Evolutionary conservation across 495 filamentous ascomycete species (phyloP), one percentile per base, ranked within the genome.

Genomic region (Aspergillus cristatus): DNA sequence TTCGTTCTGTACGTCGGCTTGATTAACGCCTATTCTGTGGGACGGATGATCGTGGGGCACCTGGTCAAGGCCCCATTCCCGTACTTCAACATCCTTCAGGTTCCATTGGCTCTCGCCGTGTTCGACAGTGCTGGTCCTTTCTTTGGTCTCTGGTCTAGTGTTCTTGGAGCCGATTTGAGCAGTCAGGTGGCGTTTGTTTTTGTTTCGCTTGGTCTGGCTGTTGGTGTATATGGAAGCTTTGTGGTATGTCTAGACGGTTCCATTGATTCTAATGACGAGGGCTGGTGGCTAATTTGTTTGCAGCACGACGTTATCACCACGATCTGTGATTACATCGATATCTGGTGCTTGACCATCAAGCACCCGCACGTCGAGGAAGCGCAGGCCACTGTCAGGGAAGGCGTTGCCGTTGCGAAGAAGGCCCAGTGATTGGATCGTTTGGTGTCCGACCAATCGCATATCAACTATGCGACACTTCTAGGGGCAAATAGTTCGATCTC

Each of bases 291-390:
- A n/a, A n/a, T n/a, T n/a, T n/a, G n/a, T 34, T 11, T 18, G 36
- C 38, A 79, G 74, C 63, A 84, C 32, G 91, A 96, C 57, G 86
- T 97, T 20, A 93, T 97, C 45, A 84, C 87, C 8, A 90, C 87
- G 16, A 98, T 98, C 50, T 98, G 91, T 56, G 91, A 97, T 53
- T 93, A 94, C 57, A 70, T 95, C 38, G 91, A 98, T 57, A 98
- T 98, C 50, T 96, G 86, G 85, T 98, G 91, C 52, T 68, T 97
- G 60, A 94, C 83, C 0, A 98, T 98, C 58, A 98, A 98, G 71
- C 80, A 68, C 39, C 65, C 65, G 1, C 60, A 55, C 30, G 45
- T 54, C 16, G 63, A 65, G 33, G 60, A 51, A 25, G 51, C 47
- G 25, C 43, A 54, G 25, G 30, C 41, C 3, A 25, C 41, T 7